Evolutionary conservation across 1,284 basidiomycete species (phyloP), one percentile per base, ranked within the genome.

Genomic region (Amylostereum areolatum): DNA sequence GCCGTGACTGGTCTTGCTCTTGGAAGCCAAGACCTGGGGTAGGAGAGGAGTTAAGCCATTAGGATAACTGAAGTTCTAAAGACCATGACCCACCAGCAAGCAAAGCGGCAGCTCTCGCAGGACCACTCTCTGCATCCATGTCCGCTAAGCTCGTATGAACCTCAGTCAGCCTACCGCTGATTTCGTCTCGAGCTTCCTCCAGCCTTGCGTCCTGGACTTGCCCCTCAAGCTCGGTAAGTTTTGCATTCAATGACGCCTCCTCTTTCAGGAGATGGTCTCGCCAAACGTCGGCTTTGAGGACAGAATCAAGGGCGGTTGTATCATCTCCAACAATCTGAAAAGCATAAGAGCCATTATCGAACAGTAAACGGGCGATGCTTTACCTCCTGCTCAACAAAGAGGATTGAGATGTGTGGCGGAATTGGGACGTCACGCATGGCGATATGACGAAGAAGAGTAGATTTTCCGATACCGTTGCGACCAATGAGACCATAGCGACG

Each of bases 381-480:
- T 52, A 90, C 90, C 70, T 99, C 97, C 72, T 99, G 97, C 66
- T 99, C 97, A 53, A 99, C 97, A 63, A 99, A 97, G 31, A 99
- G 75, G 53, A 99, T 95, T 1, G 92, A 95, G 62, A 99, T 97
- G 65, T 98, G 90, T 0, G 89, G 74, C 8, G 94, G 93, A 52
- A 97, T 89, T 8, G 92, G 86, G 9, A 99, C 85, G 62, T 99
- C 97, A 62, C 97, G 84, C 72, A 99, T 78, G 1, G 97, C 92
- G 63, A 99, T 92, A 65, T 97, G 89, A 44, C 95, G 85, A 33
- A 99, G 77, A n/a, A 99, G 77, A 2, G 97, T 98, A 24, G 94
- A 97, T 74, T 99, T 99, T 71, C 96, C 97, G 59, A 97, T 86
- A 86, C 84, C 89, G 65, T 91, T 91, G 45, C 88, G 82, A 62